Conservation (phyloP, 176 grass and related monocot genomes). For the Olyra latifolia region DNA sequence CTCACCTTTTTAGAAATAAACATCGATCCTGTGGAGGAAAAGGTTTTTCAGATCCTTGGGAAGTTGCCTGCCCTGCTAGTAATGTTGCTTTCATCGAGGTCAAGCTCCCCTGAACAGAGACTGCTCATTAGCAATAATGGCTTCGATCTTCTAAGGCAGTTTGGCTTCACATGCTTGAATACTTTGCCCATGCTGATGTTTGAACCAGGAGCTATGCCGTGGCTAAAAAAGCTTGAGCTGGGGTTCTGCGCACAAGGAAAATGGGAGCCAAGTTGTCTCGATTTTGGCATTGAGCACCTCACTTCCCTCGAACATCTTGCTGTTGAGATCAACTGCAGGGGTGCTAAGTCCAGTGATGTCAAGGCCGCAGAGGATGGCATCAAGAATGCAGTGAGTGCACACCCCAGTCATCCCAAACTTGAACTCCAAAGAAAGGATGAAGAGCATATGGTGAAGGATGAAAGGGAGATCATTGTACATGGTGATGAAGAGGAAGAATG, state of each 20-base stretch:
- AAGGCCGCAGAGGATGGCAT: not conserved
- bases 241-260: not conserved
- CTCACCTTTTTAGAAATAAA: not conserved
- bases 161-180: not conserved
- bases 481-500: not conserved
- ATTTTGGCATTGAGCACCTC: slow-evolving; percentile 4
- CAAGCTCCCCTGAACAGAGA: no score
- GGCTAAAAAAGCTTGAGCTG: not conserved
- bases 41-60: not conserved
- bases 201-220: not conserved
- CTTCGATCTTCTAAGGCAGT: not conserved
- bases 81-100: not conserved
- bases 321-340: not conserved
- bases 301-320: not conserved
- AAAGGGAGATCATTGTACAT: not conserved
- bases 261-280: not conserved
- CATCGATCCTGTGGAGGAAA: not conserved
- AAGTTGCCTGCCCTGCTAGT: not conserved
- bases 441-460: not conserved
- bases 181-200: not conserved
- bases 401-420: not conserved
- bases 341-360: not conserved
- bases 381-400: not conserved
- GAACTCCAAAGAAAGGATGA: not conserved
- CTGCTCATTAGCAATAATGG: not conserved